phyloP scores from a whole-genome alignment of 306 rosid genomes.

The Prunus mira region DNA sequence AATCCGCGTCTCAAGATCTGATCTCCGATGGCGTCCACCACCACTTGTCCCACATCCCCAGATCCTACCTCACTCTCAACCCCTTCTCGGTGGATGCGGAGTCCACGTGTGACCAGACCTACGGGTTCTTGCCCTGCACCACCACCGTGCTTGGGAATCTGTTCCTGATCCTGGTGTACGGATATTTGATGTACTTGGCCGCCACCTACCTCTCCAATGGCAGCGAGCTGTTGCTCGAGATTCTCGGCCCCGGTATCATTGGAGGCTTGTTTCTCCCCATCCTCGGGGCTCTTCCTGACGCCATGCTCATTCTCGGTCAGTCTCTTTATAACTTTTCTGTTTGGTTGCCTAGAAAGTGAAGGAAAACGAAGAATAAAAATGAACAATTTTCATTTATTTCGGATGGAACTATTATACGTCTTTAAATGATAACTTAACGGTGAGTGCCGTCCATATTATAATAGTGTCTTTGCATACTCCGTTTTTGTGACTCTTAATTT shows the following conservation, averaged over 20 bases:
- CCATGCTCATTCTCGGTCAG: slow-evolving; percentile 54
- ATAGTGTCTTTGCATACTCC: not conserved
- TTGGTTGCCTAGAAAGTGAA: not conserved
- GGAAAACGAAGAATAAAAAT: not conserved
- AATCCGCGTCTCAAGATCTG: slow-evolving; percentile 26
- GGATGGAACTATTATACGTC: not conserved
- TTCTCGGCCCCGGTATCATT: slow-evolving; percentile 89
- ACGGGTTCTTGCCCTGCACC: slow-evolving; percentile 84
- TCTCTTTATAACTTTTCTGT: not conserved
- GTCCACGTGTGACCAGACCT: slow-evolving; percentile 69
- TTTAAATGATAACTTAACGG: not conserved
- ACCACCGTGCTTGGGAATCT: slow-evolving; percentile 48
- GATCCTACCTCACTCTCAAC: slow-evolving; percentile 5
- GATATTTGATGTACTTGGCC: slow-evolving; percentile 65
- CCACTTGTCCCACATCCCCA: not conserved
- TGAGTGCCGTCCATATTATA: not conserved
- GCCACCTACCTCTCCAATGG: slow-evolving; percentile 77
- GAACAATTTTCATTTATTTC: not conserved
- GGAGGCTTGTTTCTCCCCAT: slow-evolving; percentile 89
- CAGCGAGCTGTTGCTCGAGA: slow-evolving; percentile 83
- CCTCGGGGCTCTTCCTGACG: slow-evolving; percentile 58
- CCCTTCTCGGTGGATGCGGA: slow-evolving; percentile 25
- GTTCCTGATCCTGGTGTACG: slow-evolving; percentile 65
- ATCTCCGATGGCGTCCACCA: slow-evolving; percentile 54
- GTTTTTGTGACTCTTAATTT: not conserved